Percentiles rank a stretch among this genome's conserved stretches.
Evolutionary conservation across 2,329 filamentous ascomycete genomes (phyloP).

Genomic region (Trichoderma lentiforme): DNA sequence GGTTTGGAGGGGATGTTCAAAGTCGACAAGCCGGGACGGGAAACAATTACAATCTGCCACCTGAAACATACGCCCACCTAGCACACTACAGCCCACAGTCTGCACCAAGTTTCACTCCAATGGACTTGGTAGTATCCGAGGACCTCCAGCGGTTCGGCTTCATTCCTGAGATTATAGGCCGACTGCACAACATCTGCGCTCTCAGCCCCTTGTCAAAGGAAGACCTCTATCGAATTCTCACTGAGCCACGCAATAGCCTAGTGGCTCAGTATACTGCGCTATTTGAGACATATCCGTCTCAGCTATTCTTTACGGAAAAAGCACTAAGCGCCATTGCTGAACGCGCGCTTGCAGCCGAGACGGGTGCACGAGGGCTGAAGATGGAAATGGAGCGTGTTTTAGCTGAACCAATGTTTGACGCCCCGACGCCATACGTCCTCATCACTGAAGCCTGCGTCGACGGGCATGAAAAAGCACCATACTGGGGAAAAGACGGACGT

Average conservation of each 20-base stretch:
- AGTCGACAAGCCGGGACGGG: constrained; percentile 47
- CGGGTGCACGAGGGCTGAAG: constrained; percentile 74
- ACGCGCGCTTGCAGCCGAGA: constrained; percentile 57
- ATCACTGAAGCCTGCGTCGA: constrained; percentile 68
- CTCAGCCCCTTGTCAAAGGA: constrained; percentile 68
- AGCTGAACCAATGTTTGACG: constrained; percentile 77
- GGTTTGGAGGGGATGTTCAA: constrained; percentile 82
- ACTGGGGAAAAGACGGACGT: constrained; percentile 67
- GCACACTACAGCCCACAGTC: constrained; percentile 48
- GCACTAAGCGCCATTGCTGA: constrained; percentile 80
- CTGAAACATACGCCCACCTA: constrained; percentile 55
- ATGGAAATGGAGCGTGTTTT: constrained; percentile 78
- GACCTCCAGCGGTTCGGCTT: constrained; percentile 85
- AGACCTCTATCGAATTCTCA: constrained; percentile 80
- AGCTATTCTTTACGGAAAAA: constrained; percentile 76
- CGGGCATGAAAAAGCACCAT: constrained; percentile 56
- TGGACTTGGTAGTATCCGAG: constrained; percentile 70
- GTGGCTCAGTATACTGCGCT: constrained; percentile 85
- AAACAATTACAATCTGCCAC: constrained; percentile 59
- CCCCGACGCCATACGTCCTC: constrained; percentile 71
- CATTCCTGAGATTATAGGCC: constrained; percentile 94
- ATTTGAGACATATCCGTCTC: constrained; percentile 75
- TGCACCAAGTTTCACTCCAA: constrained; percentile 47
- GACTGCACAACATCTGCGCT: constrained; percentile 85
- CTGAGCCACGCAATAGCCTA: constrained; percentile 85